Base-by-base conservation (phyloP, 2,329 filamentous ascomycete species). In the Exophiala mesophila region DNA sequence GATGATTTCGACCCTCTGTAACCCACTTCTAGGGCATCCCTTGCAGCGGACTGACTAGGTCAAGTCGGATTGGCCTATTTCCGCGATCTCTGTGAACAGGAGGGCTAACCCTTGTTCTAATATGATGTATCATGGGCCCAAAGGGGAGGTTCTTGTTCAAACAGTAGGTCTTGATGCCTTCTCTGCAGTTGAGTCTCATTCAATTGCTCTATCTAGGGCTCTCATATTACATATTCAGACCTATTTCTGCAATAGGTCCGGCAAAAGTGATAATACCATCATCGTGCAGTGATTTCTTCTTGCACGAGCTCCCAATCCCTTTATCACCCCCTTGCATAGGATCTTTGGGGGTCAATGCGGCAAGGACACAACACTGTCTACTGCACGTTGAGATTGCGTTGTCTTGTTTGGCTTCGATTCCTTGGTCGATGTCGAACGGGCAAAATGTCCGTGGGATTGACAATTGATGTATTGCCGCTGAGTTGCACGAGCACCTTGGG, bases 1-100 rank as follows among this genome's bases (percentile, higher is more conserved):
- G 80, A 85, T 59, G 77, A 86, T 47, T 75, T 77, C 56, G 80
- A 79, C 52, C 36, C 43, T 20, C 31, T 44, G n/a, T 52, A 39
- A 44, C 38, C 32, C 26, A 17, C 29, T 15, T 36, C 39, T 35
- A 31, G 23, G 9, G 23, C 19, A 33, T 34, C 48, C 48, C 48
- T 51, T 51, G 45, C 48, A 50, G 44, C 30, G n/a, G n/a, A n/a
- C n/a, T n/a, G n/a, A n/a, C n/a, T n/a, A n/a, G n/a, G n/a, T n/a
- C n/a, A 12, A 26, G 44, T 16, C 18, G 39, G 36, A 47, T 47
- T 47, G 35, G 38, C 44, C 29, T 9, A 28, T 34, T 26, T 39
- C 9, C 12, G 24, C 24, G 24, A 28, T 28, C 24, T 28, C 8
- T 28, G 8, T 28, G 24, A n/a, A n/a, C n/a, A n/a, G n/a, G n/a